phyloP scores from a whole-genome alignment of 176 grass and related monocot genomes.

The Secale cereale region DNA sequence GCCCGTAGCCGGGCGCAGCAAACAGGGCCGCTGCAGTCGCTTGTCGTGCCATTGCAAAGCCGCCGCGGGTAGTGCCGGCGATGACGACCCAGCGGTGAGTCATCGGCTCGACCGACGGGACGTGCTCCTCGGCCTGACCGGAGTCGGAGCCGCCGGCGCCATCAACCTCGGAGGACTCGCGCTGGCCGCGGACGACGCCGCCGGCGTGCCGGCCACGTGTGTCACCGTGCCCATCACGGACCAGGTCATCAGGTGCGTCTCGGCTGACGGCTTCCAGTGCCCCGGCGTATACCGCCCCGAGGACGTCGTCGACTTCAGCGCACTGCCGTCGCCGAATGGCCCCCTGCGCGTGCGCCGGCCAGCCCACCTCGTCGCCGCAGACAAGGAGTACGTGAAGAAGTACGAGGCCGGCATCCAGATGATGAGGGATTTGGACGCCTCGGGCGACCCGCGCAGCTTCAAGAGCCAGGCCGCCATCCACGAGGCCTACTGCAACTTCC shows the following conservation, averaged over 20 bases:
- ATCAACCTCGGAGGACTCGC: not conserved
- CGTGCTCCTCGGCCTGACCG: not conserved
- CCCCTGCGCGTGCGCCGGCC: not conserved
- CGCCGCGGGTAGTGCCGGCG: not conserved
- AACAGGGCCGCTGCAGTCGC: not conserved
- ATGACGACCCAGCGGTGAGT: not conserved
- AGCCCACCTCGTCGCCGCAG: conserved; percentile 4
- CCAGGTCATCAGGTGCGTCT: not conserved
- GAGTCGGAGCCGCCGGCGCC: not conserved
- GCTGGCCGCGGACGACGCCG: not conserved
- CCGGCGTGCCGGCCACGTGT: not conserved
- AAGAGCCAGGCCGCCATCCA: not conserved
- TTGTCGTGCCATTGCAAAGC: not conserved
- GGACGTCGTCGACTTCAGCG: conserved; percentile 6
- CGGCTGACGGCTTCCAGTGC: not conserved
- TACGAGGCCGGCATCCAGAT: not conserved
- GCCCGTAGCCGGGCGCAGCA: not conserved
- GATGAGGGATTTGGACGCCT: not conserved
- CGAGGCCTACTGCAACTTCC: conserved; percentile 18
- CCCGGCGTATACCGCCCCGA: not conserved
- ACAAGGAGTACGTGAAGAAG: not conserved
- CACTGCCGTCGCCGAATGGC: not conserved
- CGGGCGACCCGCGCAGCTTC: conserved; percentile 1
- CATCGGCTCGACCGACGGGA: not conserved
- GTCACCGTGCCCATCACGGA: not conserved